phyloP scores from a whole-genome alignment of 768 basidiomycete genomes.

The Boletus eberwhitei region DNA sequence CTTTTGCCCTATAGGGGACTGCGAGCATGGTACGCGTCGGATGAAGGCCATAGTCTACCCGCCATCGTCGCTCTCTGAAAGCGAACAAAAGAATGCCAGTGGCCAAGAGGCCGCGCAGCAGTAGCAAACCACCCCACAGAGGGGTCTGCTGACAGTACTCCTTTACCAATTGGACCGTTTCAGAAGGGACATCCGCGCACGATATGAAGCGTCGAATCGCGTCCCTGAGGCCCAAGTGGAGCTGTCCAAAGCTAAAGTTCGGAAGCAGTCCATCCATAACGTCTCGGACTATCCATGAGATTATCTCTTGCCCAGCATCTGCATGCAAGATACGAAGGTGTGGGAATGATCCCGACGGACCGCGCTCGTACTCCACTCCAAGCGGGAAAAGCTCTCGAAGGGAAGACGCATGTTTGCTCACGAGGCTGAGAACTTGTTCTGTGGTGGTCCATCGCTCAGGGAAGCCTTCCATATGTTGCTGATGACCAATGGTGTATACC shows the following conservation, averaged over 20 bases:
- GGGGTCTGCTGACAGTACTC: neutral
- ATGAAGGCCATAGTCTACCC: constrained; percentile 39
- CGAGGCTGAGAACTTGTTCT: constrained; percentile 29
- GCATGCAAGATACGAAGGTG: constrained; percentile 21
- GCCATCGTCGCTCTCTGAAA: constrained; percentile 35
- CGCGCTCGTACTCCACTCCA: constrained; percentile 18
- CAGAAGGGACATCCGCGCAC: neutral
- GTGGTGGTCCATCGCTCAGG: constrained; percentile 36
- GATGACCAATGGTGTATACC: constrained; percentile 35
- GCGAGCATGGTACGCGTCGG: constrained; percentile 33
- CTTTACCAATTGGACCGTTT: constrained; percentile 5
- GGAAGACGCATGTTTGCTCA: constrained; percentile 14
- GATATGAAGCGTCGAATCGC: constrained; percentile 26
- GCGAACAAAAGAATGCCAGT: constrained; percentile 31
- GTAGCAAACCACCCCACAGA: constrained; percentile 25
- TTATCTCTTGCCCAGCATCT: constrained; percentile 9
- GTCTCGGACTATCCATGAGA: constrained; percentile 11
- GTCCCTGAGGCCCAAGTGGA: neutral
- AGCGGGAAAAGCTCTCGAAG: constrained; percentile 5
- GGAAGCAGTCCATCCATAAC: constrained; percentile 16
- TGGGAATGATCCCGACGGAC: constrained; percentile 20
- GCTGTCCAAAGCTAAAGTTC: constrained; percentile 15
- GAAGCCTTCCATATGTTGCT: constrained; percentile 25
- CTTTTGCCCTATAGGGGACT: constrained; percentile 39
- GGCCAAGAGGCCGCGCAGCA: constrained; percentile 35